A percentile compares a stretch with the other conserved stretches of the same genome.
phyloP scores from a whole-genome alignment of 371 early-diverging fungal genomes.

The Coemansia sp. region DNA sequence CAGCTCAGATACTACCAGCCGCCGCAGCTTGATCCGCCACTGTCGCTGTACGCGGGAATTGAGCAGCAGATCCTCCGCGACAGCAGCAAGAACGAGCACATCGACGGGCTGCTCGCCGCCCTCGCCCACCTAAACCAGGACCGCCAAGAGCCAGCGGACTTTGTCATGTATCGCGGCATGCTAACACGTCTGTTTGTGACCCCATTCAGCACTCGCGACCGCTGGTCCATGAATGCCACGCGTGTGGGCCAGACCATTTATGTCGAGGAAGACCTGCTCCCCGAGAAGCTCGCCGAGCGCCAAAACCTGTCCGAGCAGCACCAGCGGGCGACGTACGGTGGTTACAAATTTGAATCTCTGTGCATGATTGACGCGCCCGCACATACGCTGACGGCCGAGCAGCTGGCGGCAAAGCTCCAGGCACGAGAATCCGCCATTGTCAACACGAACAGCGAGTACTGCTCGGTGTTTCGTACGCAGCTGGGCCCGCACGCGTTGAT shows the following conservation, averaged over 20 bases:
- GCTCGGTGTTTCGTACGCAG: slow-evolving; percentile 78
- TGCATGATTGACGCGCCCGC: slow-evolving; percentile 60
- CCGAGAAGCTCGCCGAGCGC: slow-evolving; percentile 52
- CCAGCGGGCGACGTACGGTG: slow-evolving; percentile 72
- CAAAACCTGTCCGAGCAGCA: slow-evolving; percentile 57
- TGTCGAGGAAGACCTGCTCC: slow-evolving; percentile 71
- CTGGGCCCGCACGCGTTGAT: slow-evolving; percentile 69
- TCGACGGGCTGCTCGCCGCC: slow-evolving; percentile 76
- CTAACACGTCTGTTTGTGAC: slow-evolving; percentile 80
- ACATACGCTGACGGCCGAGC: slow-evolving; percentile 33
- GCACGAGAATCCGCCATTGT: slow-evolving; percentile 48
- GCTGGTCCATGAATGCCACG: slow-evolving; percentile 80
- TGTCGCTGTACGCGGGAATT: slow-evolving; percentile 55
- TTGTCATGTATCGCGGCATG: slow-evolving; percentile 77
- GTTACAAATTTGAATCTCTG: slow-evolving; percentile 74
- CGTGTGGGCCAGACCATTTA: slow-evolving; percentile 59
- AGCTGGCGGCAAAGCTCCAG: slow-evolving; percentile 19
- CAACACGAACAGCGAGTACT: slow-evolving; percentile 84
- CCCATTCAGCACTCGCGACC: slow-evolving; percentile 71
- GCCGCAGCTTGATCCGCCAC: slow-evolving; percentile 55
- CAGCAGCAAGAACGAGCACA: slow-evolving; percentile 63
- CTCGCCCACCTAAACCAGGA: slow-evolving; percentile 42
- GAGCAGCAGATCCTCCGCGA: slow-evolving; percentile 66
- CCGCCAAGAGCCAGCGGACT: slow-evolving; percentile 34
- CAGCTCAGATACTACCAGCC: slow-evolving; percentile 75